Percentiles rank a stretch among this genome's conserved stretches.
phyloP scores from a whole-genome alignment of 208 protist species.

The Acanthamoeba lugdunensis region DNA sequence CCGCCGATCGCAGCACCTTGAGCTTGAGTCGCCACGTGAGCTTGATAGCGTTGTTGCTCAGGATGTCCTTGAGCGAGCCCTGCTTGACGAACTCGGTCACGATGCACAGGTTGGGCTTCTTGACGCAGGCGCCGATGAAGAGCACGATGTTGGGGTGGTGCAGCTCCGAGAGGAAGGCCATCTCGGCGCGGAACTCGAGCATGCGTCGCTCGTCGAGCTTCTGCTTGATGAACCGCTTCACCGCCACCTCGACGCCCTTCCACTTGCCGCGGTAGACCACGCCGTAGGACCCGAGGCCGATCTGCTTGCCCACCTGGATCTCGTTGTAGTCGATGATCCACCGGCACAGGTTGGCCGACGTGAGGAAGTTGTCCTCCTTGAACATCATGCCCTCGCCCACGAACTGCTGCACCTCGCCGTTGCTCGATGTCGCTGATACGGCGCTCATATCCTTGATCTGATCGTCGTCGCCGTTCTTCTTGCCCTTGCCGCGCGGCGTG shows the following conservation, averaged over 20 bases:
- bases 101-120: conserved; percentile 37
- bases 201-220: conserved; percentile 71
- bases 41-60: not conserved
- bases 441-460: too few species aligned
- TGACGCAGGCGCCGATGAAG: conserved; percentile 78
- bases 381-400: conserved; percentile 58
- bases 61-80: conserved; percentile 37
- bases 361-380: conserved; percentile 68
- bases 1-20: not conserved
- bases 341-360: conserved; percentile 4
- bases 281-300: conserved; percentile 73
- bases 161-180: conserved; percentile 76
- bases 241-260: conserved; percentile 78
- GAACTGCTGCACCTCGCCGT: not conserved
- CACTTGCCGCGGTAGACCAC: conserved; percentile 79
- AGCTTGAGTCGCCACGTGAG: not conserved
- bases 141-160: conserved; percentile 81
- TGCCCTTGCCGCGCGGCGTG: not conserved
- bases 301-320: conserved; percentile 53
- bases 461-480: not conserved
- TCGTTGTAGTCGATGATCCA: conserved; percentile 3
- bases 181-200: conserved; percentile 75
- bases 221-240: conserved; percentile 71
- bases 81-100: conserved; percentile 53
- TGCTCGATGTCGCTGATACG: not conserved